phyloP scores from a whole-genome alignment of 2,329 filamentous ascomycete genomes.

The Cordyceps farinosa region DNA sequence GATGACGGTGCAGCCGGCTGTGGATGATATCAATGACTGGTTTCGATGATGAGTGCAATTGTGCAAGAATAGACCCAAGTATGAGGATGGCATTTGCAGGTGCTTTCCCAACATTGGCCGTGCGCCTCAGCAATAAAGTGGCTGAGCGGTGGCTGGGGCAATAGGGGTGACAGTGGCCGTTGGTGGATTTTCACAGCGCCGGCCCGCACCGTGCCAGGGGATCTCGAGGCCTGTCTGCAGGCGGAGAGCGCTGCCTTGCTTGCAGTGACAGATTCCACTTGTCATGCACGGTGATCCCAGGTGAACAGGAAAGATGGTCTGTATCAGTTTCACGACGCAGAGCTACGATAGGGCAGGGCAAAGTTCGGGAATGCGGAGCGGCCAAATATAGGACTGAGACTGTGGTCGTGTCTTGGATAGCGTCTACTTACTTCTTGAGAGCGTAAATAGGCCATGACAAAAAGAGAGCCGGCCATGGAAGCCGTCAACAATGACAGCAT shows the following conservation, averaged over 20 bases:
- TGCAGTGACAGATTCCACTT: too few species aligned
- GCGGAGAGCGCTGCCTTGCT: too few species aligned
- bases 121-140: slow-evolving; percentile 18
- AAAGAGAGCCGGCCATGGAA: too few species aligned
- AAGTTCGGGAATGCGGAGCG: not conserved
- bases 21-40: not conserved
- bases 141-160: slow-evolving; percentile 19
- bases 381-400: not conserved
- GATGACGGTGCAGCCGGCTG: not conserved
- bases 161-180: slow-evolving; percentile 7
- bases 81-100: not conserved
- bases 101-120: not conserved
- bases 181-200: not conserved
- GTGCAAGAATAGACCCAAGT: not conserved
- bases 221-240: not conserved
- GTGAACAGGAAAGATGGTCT: too few species aligned
- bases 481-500: too few species aligned
- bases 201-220: slow-evolving; percentile 9
- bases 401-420: not conserved
- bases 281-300: too few species aligned
- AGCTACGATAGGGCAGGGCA: too few species aligned
- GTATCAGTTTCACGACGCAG: too few species aligned
- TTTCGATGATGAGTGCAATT: not conserved
- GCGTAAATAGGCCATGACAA: too few species aligned
- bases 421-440: too few species aligned